Conservation (phyloP, 2,329 filamentous ascomycete species). For the Fusarium fujikuroi region DNA sequence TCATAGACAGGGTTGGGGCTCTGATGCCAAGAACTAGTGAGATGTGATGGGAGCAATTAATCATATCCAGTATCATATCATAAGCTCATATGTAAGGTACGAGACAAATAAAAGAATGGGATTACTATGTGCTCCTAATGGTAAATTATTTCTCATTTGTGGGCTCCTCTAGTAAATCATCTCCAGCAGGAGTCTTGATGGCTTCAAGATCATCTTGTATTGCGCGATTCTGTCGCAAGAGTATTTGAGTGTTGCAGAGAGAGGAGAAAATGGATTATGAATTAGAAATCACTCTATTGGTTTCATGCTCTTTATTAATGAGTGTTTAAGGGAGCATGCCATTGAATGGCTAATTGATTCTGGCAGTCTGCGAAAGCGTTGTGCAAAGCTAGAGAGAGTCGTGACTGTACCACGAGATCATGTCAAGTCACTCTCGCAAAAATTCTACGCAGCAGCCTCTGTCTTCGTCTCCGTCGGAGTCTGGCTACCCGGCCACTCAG, state of each 20-base stretch:
- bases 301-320: neutral
- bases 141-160: neutral
- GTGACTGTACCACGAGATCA: neutral
- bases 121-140: neutral
- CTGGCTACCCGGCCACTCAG: conserved; percentile 60
- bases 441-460: neutral
- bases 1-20: neutral
- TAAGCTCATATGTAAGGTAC: neutral
- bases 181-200: neutral
- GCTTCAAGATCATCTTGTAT: neutral
- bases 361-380: neutral
- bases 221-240: no score
- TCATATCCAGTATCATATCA: neutral
- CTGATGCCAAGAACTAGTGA: neutral
- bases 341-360: neutral
- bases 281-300: neutral
- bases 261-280: neutral
- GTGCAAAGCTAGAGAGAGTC: neutral
- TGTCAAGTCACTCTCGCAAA: neutral
- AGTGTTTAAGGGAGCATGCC: neutral
- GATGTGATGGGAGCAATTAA: neutral
- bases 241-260: neutral
- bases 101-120: no score
- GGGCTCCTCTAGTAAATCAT: neutral
- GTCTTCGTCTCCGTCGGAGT: conserved; percentile 16